Percentiles rank a stretch among this genome's conserved stretches.
These are phyloP conservation scores for Leccinum solheimii DNA, from an alignment of 1,284 basidiomycete species.

Conservation along the genomic window DNA sequence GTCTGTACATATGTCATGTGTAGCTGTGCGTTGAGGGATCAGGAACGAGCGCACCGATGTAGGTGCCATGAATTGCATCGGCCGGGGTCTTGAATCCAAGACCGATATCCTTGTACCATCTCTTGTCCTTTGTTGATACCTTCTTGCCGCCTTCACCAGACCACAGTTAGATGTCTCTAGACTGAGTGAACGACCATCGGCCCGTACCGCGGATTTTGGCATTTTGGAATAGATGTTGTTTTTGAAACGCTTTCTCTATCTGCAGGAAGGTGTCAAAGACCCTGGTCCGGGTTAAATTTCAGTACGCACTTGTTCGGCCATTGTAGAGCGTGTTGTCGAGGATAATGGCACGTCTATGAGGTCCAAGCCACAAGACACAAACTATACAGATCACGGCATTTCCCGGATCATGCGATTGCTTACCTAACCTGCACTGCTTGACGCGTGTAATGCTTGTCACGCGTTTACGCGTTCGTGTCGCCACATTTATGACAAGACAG, in stretches of 20 bases:
- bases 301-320: constrained; percentile 35
- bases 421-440: background rate
- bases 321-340: constrained; percentile 21
- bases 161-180: constrained; percentile 12
- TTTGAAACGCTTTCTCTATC: constrained; percentile 95
- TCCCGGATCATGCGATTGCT: constrained; percentile 32
- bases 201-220: constrained; percentile 85
- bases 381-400: constrained; percentile 53
- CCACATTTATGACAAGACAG: constrained; percentile 59
- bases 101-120: constrained; percentile 99
- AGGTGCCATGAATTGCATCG: constrained; percentile 96
- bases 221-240: constrained; percentile 98
- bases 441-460: constrained; percentile 22
- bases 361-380: constrained; percentile 43
- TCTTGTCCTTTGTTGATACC: constrained; percentile 90
- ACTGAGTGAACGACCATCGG: constrained; percentile 8
- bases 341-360: constrained; percentile 1
- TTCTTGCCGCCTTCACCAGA: constrained; percentile 74
- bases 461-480: constrained; percentile 16
- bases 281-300: background rate
- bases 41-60: constrained; percentile 73
- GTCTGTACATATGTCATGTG: constrained; percentile 53
- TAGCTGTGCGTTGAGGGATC: constrained; percentile 1
- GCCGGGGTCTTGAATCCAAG: constrained; percentile 96
- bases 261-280: constrained; percentile 32